Evolutionary conservation across 2,329 filamentous ascomycete genomes (phyloP), one percentile per base, ranked within the genome.

Genomic region (Escovopsis sp.): DNA sequence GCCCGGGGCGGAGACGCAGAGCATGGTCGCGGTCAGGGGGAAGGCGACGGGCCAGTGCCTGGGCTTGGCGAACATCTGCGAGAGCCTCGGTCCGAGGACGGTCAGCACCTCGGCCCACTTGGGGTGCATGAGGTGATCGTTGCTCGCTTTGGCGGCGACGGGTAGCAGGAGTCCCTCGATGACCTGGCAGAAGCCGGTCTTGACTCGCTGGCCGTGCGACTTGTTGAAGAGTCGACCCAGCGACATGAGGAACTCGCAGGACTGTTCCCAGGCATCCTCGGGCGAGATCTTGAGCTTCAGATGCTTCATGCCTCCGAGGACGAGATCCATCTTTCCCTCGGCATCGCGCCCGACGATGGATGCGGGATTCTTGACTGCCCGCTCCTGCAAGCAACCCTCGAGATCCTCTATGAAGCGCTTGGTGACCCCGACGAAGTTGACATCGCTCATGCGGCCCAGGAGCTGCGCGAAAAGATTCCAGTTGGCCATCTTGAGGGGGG

Each of bases 381-480:
- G 70, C 15, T 93, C 85, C 54, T 80, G 80, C 41, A 95, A 78
- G 9, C 81, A 82, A 30, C 71, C 70, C 44, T 87, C 84, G 5
- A 98, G 70, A 55, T 96, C 88, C 28, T 72, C 67, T 38, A 94
- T 70, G 56, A 94, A 98, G 39, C 85, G 79, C 43, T 79, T 76
- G 4, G 85, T 80, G 38, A 98, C 88, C 43, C 80, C 84, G 12
- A 77, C 67, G 59, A 98, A 96, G 56, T 93, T 89, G 49, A 91
- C 80, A 37, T 84, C 82, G 62, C 91, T 95, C 84, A 98, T 94
- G 34, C 88, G 82, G n/a, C 93, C 91, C 1, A 98, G 73, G 4
- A 98, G 68, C 54, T 94, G 85, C 18, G 86, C 82, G 58, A 95
- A 95, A 3, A 98, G 78, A 45, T 85, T 84, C 89, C 89, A 98